Evolutionary conservation across 2,329 filamentous ascomycete species (phyloP).

Genomic region (Epichloe hybrida): DNA sequence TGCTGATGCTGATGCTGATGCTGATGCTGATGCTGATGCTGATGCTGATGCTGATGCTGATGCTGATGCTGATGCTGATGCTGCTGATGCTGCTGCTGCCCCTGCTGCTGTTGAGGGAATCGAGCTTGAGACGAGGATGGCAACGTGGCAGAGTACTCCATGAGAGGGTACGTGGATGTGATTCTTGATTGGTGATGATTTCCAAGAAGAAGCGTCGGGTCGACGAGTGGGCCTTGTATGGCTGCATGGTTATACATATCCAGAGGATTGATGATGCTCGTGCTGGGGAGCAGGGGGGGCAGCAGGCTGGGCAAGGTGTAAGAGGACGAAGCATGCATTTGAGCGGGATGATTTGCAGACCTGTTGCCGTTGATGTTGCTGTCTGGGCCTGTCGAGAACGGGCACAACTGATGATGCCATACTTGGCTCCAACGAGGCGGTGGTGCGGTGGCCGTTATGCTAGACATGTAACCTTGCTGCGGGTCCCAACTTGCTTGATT

Average conservation of each 20-base stretch:
- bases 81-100: no score
- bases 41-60: no score
- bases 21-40: no score
- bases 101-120: no score
- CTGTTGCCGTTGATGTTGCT: background rate
- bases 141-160: background rate
- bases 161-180: background rate
- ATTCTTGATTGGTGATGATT: background rate
- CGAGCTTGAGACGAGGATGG: background rate
- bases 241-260: background rate
- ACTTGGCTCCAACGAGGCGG: background rate
- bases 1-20: no score
- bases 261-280: background rate
- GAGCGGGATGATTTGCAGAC: background rate
- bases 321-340: background rate
- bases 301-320: background rate
- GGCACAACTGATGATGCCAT: background rate
- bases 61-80: no score
- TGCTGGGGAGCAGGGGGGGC: background rate
- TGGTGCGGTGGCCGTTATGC: background rate
- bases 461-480: background rate
- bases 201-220: background rate
- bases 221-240: background rate
- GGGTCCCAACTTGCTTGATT: background rate
- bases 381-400: background rate